Evolutionary conservation across 139 green algal species (phyloP).

Genomic region (Picochlorum costavermella): DNA sequence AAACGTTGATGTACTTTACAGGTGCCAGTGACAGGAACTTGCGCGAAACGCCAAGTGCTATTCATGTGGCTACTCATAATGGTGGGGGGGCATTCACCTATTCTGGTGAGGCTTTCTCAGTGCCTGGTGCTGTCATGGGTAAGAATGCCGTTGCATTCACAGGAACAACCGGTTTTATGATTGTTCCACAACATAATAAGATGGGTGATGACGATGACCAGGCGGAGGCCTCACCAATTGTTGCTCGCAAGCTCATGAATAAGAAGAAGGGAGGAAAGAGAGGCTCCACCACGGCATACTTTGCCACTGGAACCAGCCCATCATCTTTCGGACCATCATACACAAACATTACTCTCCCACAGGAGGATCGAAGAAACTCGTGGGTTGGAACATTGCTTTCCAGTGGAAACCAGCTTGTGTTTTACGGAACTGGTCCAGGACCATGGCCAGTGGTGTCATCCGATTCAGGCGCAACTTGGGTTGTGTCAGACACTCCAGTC

Average conservation of each 20-base stretch:
- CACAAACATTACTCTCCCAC: constrained; percentile 2
- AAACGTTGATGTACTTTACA: background rate
- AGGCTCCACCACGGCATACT: background rate
- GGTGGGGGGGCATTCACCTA: background rate
- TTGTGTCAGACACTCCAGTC: background rate
- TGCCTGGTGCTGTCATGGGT: background rate
- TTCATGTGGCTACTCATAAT: background rate
- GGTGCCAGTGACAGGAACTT: background rate
- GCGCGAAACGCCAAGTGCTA: constrained; percentile 3
- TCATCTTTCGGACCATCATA: background rate
- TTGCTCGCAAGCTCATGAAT: background rate
- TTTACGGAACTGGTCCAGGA: background rate
- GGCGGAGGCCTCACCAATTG: background rate
- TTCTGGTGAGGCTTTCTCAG: background rate
- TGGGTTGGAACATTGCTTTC: constrained; percentile 7
- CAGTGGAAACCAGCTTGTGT: background rate
- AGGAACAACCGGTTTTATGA: background rate
- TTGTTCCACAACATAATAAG: background rate
- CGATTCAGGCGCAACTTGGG: background rate
- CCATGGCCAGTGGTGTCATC: constrained; percentile 3
- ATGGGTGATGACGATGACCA: background rate
- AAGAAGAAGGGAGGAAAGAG: background rate
- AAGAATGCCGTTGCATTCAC: background rate
- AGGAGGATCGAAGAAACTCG: background rate
- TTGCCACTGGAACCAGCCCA: background rate